Base-by-base conservation (phyloP, 2,329 filamentous ascomycete genomes). In the Cryphonectria nitschkei region DNA sequence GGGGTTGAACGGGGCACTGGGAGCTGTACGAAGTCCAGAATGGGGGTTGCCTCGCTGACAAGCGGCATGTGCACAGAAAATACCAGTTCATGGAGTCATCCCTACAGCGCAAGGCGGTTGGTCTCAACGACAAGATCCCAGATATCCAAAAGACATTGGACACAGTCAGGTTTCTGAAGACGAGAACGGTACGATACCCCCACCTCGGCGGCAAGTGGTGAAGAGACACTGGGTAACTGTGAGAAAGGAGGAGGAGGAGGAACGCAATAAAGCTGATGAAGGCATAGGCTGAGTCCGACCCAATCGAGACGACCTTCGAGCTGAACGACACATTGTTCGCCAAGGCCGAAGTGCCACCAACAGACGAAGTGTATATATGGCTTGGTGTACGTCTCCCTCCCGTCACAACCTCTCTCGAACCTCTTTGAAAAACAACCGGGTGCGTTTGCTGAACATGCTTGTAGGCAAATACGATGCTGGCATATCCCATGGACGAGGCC, bases 61-160 rank as follows among this genome's bases (percentile, higher is more conserved):
- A 2, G 61, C 50, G 39, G 29, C 29, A n/a, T n/a, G 19, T 5
- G 82, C 79, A 80, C 79, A 97, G 94, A 76, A 99, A 99, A 87
- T 99, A 99, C 84, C 96, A 98, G 81, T 99, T 98, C 84, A 99
- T 99, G 96, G 94, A 98, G 83, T 86, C 92, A 79, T 98, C 97
- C 81, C 93, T 96, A 71, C 92, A 97, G 81, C 88, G 94, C 74
- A 89, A 96, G 64, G 91, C 93, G 68, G 86, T 87, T 4, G 94
- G 95, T 2, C 84, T 99, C 69, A 93, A 91, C 78, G 95, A 98
- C 78, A 99, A 98, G 85, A 94, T 99, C 75, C 96, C 96, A 0
- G 96, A 99, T 80, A 98, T 99, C 74, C 91, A 93, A 77, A 98
- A 98, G 86, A 98, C 96, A 0, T 83, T 98, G 72, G 95, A 98